These are phyloP conservation scores for Antitrichia curtipendula DNA, from an alignment of 225 moss, liverwort and hornwort genomes.

Conservation along the genomic window DNA sequence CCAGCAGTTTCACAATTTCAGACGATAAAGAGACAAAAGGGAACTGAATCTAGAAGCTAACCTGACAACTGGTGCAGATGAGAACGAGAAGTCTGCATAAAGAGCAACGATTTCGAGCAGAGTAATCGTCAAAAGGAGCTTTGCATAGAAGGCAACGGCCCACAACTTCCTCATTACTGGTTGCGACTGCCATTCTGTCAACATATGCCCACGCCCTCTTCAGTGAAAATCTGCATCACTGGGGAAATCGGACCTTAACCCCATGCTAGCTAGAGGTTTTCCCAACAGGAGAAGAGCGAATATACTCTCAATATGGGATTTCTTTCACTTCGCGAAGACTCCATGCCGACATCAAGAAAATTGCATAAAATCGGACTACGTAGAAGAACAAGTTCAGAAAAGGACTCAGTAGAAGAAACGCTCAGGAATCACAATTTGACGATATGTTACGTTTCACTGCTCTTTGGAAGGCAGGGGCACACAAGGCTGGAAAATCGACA, in stretches of 20 bases:
- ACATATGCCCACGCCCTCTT: not conserved
- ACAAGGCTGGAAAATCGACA: not conserved
- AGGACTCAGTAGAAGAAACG: not conserved
- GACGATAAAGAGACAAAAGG: not conserved
- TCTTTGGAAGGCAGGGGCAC: not conserved
- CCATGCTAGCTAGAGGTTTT: not conserved
- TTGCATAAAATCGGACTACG: not conserved
- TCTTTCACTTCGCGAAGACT: not conserved
- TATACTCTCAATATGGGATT: not conserved
- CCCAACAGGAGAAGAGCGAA: not conserved
- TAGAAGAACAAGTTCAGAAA: not conserved
- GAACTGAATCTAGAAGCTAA: not conserved
- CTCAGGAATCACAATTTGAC: not conserved
- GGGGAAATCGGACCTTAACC: not conserved
- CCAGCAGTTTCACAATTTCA: not conserved
- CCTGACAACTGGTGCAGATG: slow-evolving; percentile 73
- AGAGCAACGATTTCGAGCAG: slow-evolving; percentile 70
- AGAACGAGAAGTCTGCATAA: slow-evolving; percentile 82
- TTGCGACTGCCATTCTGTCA: slow-evolving; percentile 73
- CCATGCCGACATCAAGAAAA: not conserved
- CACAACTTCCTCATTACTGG: slow-evolving; percentile 36
- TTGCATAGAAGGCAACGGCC: slow-evolving; percentile 65
- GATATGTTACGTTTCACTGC: not conserved
- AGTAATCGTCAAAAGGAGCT: slow-evolving; percentile 73
- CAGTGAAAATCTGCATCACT: not conserved